Base-by-base conservation (phyloP, 2,329 filamentous ascomycete species). In the Microcyclospora pomicola region DNA sequence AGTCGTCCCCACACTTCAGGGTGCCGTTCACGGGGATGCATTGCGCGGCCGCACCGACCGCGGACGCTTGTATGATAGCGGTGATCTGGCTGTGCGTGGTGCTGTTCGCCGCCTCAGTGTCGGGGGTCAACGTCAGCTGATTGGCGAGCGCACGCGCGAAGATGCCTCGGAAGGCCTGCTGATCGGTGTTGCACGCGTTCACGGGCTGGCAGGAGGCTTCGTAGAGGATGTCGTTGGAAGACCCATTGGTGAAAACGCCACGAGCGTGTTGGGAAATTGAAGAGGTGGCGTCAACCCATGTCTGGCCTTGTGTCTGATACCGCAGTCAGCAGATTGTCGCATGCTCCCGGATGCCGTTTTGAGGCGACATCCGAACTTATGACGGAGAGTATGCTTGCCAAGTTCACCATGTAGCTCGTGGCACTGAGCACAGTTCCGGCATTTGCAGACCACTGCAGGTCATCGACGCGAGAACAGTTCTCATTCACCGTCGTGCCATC, bases 81-180 rank as follows among this genome's bases (percentile, higher is more conserved):
- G 42, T 5, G 41, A 27, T 15, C 15, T 36, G 7, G 31, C 31
- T 11, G 28, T 27, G 29, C 16, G 19, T 24, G 55, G 19, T 66
- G 60, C 2, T 66, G 63, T 52, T 71, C 60, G 40, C 77, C 2
- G 36, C 33, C 10, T 27, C 32, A 10, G 15, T 31, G 13, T 41
- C 31, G 6, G 15, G 10, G 9, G 41, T 43, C 11, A 50, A 37
- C 13, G 37, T 33, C 6, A 35, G 38, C 6, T 38, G 28, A 19
- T 39, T 37, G 4, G 38, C 44, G 3, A 53, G 35, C 2, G 43
- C 49, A 4, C 51, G 48, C 3, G 75, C 68, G 13, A 82, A 64
- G 41, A 78, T 77, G 30, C 78, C 79, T 59, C 83, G 83, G 70
- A 80, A 86, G 2, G 74, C 73, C 42, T 73, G 59, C 66, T 85